Conservation (phyloP, 345 rosid species). For the Mallotus nudiflorus region DNA sequence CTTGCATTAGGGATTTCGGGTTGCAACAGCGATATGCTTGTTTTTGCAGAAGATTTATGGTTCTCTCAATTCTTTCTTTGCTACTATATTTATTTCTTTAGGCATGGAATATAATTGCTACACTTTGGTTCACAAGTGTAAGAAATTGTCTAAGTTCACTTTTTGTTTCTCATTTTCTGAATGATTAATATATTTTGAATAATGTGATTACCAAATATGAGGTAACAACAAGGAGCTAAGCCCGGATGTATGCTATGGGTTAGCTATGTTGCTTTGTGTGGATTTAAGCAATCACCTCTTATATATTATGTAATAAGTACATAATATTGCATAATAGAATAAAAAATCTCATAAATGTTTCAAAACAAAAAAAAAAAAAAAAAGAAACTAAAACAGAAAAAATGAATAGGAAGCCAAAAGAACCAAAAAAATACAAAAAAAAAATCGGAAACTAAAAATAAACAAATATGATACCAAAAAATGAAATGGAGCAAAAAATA, state of each 20-base stretch:
- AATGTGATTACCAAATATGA: slow-evolving; percentile 70
- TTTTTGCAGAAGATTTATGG: slow-evolving; percentile 86
- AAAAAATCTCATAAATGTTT: too few relatives aligned
- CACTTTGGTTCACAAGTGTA: slow-evolving; percentile 81
- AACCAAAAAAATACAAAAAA: too few relatives aligned
- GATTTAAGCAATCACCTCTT: too few relatives aligned
- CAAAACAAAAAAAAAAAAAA: too few relatives aligned
- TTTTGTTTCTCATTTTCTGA: neutral
- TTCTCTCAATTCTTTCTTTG: slow-evolving; percentile 69
- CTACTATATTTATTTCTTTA: slow-evolving; percentile 87
- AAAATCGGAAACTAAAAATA: too few relatives aligned
- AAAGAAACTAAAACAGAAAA: too few relatives aligned
- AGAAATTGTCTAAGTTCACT: slow-evolving; percentile 70
- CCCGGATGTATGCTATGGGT: slow-evolving; percentile 80
- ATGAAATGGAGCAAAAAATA: too few relatives aligned
- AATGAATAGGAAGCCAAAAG: too few relatives aligned
- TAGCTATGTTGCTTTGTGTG: slow-evolving; percentile 29
- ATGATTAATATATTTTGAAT: too few relatives aligned
- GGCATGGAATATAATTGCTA: slow-evolving; percentile 94
- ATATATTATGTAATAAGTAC: too few relatives aligned
- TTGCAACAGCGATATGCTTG: slow-evolving; percentile 93
- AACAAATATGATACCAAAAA: too few relatives aligned
- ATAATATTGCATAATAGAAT: too few relatives aligned
- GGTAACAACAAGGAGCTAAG: slow-evolving; percentile 77
- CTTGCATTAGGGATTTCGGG: slow-evolving; percentile 73